Evolutionary conservation across 345 rosid species (phyloP).

Genomic region (Stellera chamaejasme): DNA sequence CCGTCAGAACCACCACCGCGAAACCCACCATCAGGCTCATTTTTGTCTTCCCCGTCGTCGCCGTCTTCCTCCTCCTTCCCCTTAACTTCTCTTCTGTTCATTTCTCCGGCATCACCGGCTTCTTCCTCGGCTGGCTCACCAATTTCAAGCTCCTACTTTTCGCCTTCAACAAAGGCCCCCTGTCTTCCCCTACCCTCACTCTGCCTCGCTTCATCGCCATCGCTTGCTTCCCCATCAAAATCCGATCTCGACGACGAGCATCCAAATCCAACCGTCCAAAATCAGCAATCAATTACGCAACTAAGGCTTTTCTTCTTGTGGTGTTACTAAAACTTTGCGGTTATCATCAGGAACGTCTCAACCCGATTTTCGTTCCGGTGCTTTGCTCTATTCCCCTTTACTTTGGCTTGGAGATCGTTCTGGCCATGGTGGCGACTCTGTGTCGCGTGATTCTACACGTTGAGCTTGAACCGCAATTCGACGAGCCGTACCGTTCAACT

Average conservation of each 20-base stretch:
- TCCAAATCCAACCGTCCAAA: background rate
- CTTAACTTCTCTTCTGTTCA: conserved; percentile 17
- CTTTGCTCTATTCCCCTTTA: background rate
- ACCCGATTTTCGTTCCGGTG: conserved; percentile 8
- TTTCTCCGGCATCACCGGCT: conserved; percentile 3
- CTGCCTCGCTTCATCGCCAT: conserved; percentile 19
- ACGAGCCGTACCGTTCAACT: conserved; percentile 36
- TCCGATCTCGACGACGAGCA: conserved; percentile 6
- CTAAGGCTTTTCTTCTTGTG: conserved; percentile 19
- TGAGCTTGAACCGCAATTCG: conserved; percentile 30
- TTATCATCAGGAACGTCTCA: conserved; percentile 8
- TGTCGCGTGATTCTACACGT: conserved; percentile 9
- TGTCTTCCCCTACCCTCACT: conserved; percentile 11
- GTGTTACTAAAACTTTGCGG: conserved; percentile 12
- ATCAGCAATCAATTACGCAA: conserved; percentile 20
- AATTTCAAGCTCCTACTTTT: conserved; percentile 45
- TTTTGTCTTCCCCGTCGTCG: conserved; percentile 27
- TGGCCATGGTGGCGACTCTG: background rate
- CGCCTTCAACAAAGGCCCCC: conserved; percentile 29
- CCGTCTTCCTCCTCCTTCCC: conserved; percentile 26
- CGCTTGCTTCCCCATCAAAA: conserved; percentile 34
- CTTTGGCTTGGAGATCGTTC: conserved; percentile 8
- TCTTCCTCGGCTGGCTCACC: conserved; percentile 32
- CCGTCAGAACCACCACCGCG: conserved; percentile 22
- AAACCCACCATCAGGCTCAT: conserved; percentile 20